A percentile compares a stretch with the other conserved stretches of the same genome.
Conservation (phyloP, 306 rosid species). For the Medicago arabica region DNA sequence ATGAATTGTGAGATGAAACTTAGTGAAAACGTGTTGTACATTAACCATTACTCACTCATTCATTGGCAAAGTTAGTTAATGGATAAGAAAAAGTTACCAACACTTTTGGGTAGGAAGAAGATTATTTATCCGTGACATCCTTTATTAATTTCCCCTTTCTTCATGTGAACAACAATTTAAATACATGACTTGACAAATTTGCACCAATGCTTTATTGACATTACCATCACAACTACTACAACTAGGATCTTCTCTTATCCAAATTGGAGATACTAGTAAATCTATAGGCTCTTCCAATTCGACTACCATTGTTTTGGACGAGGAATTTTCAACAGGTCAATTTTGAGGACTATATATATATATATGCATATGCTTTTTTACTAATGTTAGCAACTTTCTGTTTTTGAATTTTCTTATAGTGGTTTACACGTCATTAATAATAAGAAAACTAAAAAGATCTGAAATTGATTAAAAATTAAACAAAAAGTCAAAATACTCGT, state of each 20-base stretch:
- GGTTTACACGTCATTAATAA: conserved; percentile 30
- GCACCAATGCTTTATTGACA: conserved; percentile 31
- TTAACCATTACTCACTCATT: not conserved
- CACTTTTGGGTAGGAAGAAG: not conserved
- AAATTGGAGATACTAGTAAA: not conserved
- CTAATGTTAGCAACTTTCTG: not conserved
- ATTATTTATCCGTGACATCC: conserved; percentile 39
- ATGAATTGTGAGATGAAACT: not conserved
- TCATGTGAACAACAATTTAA: conserved; percentile 42
- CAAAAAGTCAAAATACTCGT: conserved; percentile 29
- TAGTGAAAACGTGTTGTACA: conserved; percentile 18
- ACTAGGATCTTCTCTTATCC: not conserved
- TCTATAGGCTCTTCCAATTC: not conserved
- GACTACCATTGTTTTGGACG: conserved; percentile 38
- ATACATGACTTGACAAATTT: conserved; percentile 31
- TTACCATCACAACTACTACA: not conserved
- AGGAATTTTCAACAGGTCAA: conserved; percentile 43
- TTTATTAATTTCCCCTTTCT: conserved; percentile 19
- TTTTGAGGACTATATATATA: conserved; percentile 35
- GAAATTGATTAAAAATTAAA: not conserved
- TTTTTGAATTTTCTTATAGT: not conserved
- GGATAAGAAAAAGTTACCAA: conserved; percentile 28
- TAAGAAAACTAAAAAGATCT: not conserved
- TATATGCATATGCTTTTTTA: conserved; percentile 1
- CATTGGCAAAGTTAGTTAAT: conserved; percentile 13